These are phyloP conservation scores for Pseudogymnoascus sp. DNA, from an alignment of 2,329 filamentous ascomycete genomes.

Conservation along the genomic window DNA sequence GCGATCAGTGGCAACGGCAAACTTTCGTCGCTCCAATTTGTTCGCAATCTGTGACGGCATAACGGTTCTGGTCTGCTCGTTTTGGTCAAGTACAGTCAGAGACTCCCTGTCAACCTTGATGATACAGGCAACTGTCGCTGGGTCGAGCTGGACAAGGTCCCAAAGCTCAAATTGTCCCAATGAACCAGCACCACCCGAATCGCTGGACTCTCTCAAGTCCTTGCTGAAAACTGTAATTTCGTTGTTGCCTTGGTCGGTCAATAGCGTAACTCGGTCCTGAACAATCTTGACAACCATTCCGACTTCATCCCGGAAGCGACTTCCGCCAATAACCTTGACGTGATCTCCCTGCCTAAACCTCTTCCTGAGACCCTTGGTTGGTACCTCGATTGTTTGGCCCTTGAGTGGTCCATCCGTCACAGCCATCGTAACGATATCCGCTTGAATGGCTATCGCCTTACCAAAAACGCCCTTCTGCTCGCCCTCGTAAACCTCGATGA, in stretches of 20 bases:
- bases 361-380: slow-evolving; percentile 85
- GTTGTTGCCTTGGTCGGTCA: slow-evolving; percentile 85
- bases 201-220: slow-evolving; percentile 85
- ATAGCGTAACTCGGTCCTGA: slow-evolving; percentile 83
- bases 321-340: slow-evolving; percentile 96
- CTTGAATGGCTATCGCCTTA: slow-evolving; percentile 75
- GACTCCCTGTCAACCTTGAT: slow-evolving; percentile 94
- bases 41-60: slow-evolving; percentile 89
- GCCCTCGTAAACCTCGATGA: slow-evolving; percentile 93
- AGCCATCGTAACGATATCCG: slow-evolving; percentile 82
- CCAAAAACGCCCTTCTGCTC: slow-evolving; percentile 90
- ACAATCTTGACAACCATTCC: slow-evolving; percentile 94
- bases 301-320: slow-evolving; percentile 88
- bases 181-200: slow-evolving; percentile 76
- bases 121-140: slow-evolving; percentile 84
- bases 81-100: slow-evolving; percentile 81
- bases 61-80: slow-evolving; percentile 70
- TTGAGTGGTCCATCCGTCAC: slow-evolving; percentile 75
- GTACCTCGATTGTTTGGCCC: slow-evolving; percentile 84
- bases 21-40: slow-evolving; percentile 72
- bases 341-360: slow-evolving; percentile 90
- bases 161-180: slow-evolving; percentile 87
- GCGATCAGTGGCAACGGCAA: slow-evolving; percentile 83
- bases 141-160: slow-evolving; percentile 88
- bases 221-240: slow-evolving; percentile 98